These are phyloP conservation scores for Closterium sp. DNA, from an alignment of 139 green algal genomes.

Conservation along the genomic window DNA sequence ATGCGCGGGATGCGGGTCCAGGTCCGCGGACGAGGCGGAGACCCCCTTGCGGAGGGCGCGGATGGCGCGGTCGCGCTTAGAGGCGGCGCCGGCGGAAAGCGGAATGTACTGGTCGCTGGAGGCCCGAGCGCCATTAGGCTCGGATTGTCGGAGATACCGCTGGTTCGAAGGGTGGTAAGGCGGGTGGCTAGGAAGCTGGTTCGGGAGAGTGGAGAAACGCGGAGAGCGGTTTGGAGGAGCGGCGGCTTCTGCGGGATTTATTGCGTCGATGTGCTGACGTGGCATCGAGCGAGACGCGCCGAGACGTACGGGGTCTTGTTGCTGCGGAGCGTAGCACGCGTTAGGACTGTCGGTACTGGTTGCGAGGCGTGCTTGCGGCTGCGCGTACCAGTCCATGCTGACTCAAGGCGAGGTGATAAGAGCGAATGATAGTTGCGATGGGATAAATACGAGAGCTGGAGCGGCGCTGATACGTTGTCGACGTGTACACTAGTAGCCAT, in stretches of 20 bases:
- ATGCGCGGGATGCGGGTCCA: too few species aligned
- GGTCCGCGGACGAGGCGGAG: background rate
- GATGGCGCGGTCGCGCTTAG: background rate
- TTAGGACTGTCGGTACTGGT: too few species aligned
- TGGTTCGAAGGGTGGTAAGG: background rate
- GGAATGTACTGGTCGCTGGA: background rate
- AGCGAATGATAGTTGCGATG: background rate
- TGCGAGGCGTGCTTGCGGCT: too few species aligned
- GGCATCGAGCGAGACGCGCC: background rate
- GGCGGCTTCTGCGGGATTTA: background rate
- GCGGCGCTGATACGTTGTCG: too few species aligned
- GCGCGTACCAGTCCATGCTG: background rate
- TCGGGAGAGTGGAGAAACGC: background rate
- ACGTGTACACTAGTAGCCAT: too few species aligned
- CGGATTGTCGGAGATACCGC: background rate
- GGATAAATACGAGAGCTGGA: background rate
- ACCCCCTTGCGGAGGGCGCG: background rate
- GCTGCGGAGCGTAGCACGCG: too few species aligned
- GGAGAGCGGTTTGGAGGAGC: background rate
- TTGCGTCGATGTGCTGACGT: background rate
- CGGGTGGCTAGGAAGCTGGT: background rate
- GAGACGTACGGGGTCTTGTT: too few species aligned
- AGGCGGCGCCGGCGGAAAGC: background rate
- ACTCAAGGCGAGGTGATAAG: background rate
- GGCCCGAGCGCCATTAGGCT: background rate